Conservation (phyloP, 345 rosid genomes). For the Corymbia maculata region DNA sequence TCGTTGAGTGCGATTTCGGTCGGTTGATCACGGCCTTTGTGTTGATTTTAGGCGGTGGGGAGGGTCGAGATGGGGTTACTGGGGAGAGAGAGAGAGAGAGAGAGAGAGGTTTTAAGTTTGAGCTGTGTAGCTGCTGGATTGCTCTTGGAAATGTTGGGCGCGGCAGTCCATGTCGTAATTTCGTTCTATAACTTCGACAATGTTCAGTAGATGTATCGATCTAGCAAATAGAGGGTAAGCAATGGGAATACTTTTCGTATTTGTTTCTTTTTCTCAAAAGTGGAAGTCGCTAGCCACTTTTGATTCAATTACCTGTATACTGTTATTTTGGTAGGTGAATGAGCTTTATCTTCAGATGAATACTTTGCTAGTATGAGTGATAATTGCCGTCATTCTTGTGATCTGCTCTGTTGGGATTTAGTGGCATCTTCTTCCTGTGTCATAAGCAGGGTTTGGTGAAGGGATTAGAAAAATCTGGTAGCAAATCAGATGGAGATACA, state of each 20-base stretch:
- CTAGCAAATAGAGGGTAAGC: background rate
- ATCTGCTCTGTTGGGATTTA: background rate
- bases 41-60: background rate
- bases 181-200: background rate
- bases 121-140: background rate
- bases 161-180: background rate
- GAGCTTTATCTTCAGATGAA: background rate
- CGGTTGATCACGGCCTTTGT: background rate
- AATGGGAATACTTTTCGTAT: background rate
- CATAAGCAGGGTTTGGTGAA: conserved; percentile 39
- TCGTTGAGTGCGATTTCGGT: background rate
- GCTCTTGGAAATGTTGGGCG: background rate
- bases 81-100: background rate
- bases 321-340: background rate
- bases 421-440: background rate
- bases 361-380: background rate
- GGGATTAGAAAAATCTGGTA: conserved; percentile 54
- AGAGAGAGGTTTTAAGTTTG: background rate
- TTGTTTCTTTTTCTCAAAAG: background rate
- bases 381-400: background rate
- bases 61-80: background rate
- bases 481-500: conserved; percentile 36
- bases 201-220: background rate
- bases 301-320: background rate
- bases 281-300: background rate